Conservation (phyloP, 2,329 filamentous ascomycete species). For the Xylaria sp. region DNA sequence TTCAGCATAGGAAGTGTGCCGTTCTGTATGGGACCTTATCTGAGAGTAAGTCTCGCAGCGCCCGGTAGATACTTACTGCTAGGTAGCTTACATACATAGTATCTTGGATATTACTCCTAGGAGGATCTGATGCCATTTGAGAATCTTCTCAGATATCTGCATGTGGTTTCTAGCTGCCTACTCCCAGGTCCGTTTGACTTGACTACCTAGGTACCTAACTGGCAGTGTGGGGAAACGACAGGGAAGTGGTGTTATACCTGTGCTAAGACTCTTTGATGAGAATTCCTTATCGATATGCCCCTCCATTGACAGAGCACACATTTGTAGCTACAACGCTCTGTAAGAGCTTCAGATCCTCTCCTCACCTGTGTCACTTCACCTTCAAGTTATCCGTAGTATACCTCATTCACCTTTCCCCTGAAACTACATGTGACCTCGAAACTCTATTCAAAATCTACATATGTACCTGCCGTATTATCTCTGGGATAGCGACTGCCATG, state of each 20-base stretch:
- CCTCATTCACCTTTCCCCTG: neutral
- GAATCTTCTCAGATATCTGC: neutral
- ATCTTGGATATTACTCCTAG: neutral
- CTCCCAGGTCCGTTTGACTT: neutral
- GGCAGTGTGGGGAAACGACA: neutral
- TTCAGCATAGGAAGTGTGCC: no score
- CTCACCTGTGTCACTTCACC: neutral
- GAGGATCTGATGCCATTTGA: neutral
- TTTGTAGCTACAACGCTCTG: neutral
- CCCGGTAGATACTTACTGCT: no score
- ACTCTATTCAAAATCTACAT: neutral
- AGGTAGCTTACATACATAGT: no score
- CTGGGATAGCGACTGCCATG: constrained; percentile 35
- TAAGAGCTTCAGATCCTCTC: neutral
- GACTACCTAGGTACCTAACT: neutral
- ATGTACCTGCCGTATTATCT: neutral
- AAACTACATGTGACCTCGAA: constrained; percentile 8
- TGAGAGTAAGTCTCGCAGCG: neutral
- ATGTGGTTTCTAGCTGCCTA: neutral
- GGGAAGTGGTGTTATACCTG: neutral
- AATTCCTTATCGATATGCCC: constrained; percentile 43
- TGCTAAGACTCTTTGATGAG: neutral
- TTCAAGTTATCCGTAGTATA: neutral
- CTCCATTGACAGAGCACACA: constrained; percentile 26
- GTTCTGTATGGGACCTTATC: no score